Evolutionary conservation across 306 rosid species (phyloP).

Genomic region (Datisca glomerata): DNA sequence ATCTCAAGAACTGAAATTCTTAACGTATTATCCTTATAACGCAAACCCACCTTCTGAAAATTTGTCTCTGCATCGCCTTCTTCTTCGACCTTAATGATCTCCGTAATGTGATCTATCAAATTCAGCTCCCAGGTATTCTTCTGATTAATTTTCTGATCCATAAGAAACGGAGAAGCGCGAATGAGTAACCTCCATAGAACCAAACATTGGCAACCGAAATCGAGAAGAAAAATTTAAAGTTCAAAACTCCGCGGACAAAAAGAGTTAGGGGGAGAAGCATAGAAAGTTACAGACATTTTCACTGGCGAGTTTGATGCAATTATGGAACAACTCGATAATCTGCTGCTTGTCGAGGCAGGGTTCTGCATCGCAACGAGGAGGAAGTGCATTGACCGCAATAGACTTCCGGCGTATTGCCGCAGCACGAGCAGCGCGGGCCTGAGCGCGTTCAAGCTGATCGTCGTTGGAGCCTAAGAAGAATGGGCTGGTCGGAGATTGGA

Average conservation of each 20-base stretch:
- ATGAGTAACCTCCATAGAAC: background rate
- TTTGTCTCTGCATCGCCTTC: constrained; percentile 76
- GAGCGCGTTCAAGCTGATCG: constrained; percentile 79
- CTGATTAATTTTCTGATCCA: constrained; percentile 88
- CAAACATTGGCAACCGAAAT: too few relatives aligned
- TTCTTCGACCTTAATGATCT: constrained; percentile 69
- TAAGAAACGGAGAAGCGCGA: too few relatives aligned
- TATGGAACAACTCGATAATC: constrained; percentile 79
- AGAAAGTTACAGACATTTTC: constrained; percentile 48
- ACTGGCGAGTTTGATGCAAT: constrained; percentile 95
- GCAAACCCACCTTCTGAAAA: constrained; percentile 65
- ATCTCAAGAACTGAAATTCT: background rate
- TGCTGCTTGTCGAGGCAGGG: constrained; percentile 64
- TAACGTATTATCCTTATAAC: background rate
- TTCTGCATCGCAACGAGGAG: constrained; percentile 19
- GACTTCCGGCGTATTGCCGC: constrained; percentile 67
- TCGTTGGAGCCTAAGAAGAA: constrained; percentile 78
- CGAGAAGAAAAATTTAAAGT: too few relatives aligned
- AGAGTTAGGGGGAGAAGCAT: background rate
- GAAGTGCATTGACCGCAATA: constrained; percentile 18
- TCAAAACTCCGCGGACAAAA: too few relatives aligned
- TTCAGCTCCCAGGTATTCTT: constrained; percentile 93
- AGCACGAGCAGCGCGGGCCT: constrained; percentile 90
- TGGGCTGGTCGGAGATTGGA: constrained; percentile 84
- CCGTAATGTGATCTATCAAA: constrained; percentile 83